Conservation (phyloP, 2,329 filamentous ascomycete genomes). For the Pyrenophora teres region DNA sequence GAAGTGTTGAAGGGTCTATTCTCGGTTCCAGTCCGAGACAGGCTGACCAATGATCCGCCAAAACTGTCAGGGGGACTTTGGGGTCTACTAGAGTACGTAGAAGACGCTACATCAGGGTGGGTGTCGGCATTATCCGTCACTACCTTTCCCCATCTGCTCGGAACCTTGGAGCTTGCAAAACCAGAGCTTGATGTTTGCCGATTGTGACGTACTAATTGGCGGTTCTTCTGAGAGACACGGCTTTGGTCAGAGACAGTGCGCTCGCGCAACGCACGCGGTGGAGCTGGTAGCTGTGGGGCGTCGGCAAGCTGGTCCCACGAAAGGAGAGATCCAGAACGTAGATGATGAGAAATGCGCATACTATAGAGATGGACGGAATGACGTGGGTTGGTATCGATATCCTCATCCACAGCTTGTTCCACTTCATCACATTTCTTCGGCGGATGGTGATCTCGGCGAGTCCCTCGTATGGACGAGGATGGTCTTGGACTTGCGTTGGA, state of each 20-base stretch:
- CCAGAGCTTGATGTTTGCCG: constrained; percentile 45
- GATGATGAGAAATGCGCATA: constrained; percentile 53
- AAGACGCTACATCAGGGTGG: constrained; percentile 38
- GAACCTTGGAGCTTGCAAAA: constrained; percentile 44
- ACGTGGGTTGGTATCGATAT: constrained; percentile 23
- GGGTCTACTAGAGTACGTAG: constrained; percentile 49
- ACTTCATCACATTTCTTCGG: neutral
- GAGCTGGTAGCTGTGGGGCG: constrained; percentile 23
- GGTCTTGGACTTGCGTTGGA: constrained; percentile 19
- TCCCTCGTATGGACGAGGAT: constrained; percentile 19
- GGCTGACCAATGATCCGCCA: constrained; percentile 29
- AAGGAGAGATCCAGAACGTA: constrained; percentile 49
- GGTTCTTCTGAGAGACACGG: constrained; percentile 14
- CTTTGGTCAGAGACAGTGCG: constrained; percentile 30
- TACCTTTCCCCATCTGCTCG: constrained; percentile 47
- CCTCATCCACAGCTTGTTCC: constrained; percentile 3
- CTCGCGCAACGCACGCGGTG: constrained; percentile 18
- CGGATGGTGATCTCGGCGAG: constrained; percentile 13
- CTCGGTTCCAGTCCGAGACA: constrained; percentile 12
- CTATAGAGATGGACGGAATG: constrained; percentile 49
- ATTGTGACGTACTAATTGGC: constrained; percentile 24
- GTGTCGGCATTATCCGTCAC: constrained; percentile 20
- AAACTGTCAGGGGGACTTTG: constrained; percentile 44
- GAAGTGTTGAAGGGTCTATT: constrained; percentile 15
- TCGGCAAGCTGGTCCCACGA: constrained; percentile 43